Evolutionary conservation across 2,329 filamentous ascomycete species (phyloP).

Genomic region (Scedosporium dehoogii): DNA sequence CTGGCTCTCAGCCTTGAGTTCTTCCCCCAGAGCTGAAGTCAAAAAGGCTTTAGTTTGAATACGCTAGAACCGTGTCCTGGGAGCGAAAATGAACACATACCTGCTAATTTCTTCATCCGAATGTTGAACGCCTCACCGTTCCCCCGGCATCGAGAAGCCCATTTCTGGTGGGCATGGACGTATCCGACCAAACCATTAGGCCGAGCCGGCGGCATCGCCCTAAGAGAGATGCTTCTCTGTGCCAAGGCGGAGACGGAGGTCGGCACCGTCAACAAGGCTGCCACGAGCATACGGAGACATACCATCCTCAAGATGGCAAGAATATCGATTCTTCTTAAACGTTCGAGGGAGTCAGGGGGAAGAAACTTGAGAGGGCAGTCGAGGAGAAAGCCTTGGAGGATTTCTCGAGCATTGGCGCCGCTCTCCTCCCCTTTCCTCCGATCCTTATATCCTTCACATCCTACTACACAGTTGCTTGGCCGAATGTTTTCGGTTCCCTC

Average conservation of each 20-base stretch:
- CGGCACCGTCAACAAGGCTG: neutral
- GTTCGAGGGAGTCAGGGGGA: too few relatives aligned
- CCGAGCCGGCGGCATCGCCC: neutral
- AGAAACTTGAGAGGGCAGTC: too few relatives aligned
- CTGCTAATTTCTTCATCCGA: neutral
- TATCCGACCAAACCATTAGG: neutral
- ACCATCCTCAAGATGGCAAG: too few relatives aligned
- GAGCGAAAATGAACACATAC: neutral
- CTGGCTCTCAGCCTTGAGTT: conserved; percentile 14
- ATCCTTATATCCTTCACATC: too few relatives aligned
- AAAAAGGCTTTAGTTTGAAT: neutral
- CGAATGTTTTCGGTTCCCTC: too few relatives aligned
- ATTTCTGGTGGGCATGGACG: neutral
- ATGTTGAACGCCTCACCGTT: neutral
- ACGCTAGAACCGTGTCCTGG: neutral
- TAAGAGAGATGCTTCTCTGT: neutral
- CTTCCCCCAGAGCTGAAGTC: conserved; percentile 5
- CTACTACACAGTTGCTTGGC: too few relatives aligned
- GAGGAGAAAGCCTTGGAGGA: too few relatives aligned
- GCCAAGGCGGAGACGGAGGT: neutral
- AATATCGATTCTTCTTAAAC: too few relatives aligned
- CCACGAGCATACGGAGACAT: neutral
- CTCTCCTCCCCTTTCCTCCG: too few relatives aligned
- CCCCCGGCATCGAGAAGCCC: neutral
- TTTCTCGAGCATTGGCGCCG: too few relatives aligned